A percentile compares a stretch with the other conserved stretches of the same genome.
These are phyloP conservation scores for Pichia sporocuriosa DNA, from an alignment of 805 yeast species.

Conservation along the genomic window DNA sequence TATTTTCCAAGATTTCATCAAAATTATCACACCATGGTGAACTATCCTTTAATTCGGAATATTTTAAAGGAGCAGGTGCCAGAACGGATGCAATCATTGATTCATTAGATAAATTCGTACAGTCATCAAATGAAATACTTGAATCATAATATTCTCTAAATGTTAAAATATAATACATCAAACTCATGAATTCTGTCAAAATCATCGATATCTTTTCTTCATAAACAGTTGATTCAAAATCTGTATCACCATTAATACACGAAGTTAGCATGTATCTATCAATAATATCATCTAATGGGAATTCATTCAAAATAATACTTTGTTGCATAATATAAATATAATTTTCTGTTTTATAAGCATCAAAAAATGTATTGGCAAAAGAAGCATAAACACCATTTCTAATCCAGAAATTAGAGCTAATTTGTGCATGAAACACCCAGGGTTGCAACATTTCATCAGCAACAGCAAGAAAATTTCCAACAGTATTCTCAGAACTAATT, in stretches of 20 bases:
- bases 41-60: conserved; percentile 38
- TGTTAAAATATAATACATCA: conserved; percentile 39
- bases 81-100: conserved; percentile 43
- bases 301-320: conserved; percentile 31
- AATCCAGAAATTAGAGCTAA: conserved; percentile 62
- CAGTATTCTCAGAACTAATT: conserved; percentile 12
- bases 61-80: conserved; percentile 46
- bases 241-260: conserved; percentile 13
- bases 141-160: conserved; percentile 25
- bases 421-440: conserved; percentile 54
- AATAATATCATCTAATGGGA: conserved; percentile 34
- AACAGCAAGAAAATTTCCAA: conserved; percentile 28
- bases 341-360: conserved; percentile 27
- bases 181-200: conserved; percentile 36
- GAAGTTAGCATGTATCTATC: conserved; percentile 51
- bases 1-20: conserved; percentile 48
- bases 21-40: conserved; percentile 32
- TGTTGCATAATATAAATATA: conserved; percentile 43
- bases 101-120: conserved; percentile 24
- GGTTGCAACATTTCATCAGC: conserved; percentile 56
- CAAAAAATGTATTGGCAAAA: conserved; percentile 19
- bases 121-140: conserved; percentile 12
- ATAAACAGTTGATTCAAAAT: conserved; percentile 33
- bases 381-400: conserved; percentile 52
- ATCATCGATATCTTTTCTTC: conserved; percentile 43